Conservation (phyloP, 176 grass and related monocot species). For the Ananas comosus region DNA sequence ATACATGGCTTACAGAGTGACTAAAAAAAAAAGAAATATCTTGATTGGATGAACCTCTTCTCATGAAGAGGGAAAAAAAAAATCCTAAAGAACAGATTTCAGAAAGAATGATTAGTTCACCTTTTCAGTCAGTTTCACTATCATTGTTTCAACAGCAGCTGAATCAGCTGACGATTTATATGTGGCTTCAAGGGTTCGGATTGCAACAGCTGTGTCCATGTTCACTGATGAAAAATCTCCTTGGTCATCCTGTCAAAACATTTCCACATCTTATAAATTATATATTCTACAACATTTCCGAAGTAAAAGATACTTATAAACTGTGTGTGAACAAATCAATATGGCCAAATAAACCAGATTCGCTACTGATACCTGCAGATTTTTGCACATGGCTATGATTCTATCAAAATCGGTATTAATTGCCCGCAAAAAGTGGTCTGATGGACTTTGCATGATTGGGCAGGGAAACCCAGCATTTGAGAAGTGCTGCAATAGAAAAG, state of each 20-base stretch:
- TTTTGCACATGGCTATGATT: conserved; percentile 98
- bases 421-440: conserved; percentile 90
- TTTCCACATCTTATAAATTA: conserved; percentile 40
- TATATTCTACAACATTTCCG: background rate
- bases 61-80: background rate
- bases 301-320: background rate
- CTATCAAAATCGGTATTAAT: conserved; percentile 97
- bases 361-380: conserved; percentile 61
- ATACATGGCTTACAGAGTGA: background rate
- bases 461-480: conserved; percentile 99
- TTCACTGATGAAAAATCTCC: conserved; percentile 93
- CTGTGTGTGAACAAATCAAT: background rate
- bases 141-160: conserved; percentile 62
- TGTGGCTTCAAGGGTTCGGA: conserved; percentile 86
- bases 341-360: background rate
- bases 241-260: conserved; percentile 68
- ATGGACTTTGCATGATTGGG: conserved; percentile 99
- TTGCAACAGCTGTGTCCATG: conserved; percentile 98
- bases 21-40: background rate
- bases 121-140: conserved; percentile 77
- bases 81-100: background rate
- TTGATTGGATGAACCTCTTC: background rate
- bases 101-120: conserved; percentile 21
- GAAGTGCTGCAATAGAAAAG: conserved; percentile 66
- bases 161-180: conserved; percentile 85